Conservation (phyloP, 2,329 filamentous ascomycete species). For the Trichoderma cornu-damae region DNA sequence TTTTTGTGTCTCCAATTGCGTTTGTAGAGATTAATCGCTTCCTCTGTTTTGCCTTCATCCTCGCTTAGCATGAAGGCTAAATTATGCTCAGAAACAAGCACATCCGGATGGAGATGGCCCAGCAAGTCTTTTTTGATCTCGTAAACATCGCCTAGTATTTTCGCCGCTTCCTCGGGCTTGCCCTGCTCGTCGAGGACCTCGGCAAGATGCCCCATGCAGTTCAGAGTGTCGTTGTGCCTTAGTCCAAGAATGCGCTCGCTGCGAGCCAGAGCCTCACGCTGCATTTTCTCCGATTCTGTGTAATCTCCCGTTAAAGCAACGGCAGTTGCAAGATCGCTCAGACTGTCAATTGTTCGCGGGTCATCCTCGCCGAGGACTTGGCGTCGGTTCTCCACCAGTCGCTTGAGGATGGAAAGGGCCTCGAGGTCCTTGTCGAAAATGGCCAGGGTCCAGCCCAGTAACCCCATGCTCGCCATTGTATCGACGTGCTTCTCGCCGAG, state of each 20-base stretch:
- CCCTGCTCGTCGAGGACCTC: not conserved
- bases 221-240: not conserved
- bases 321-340: conserved; percentile 4
- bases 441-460: conserved; percentile 3
- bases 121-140: not conserved
- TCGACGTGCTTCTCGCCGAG: conserved; percentile 13
- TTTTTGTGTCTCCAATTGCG: not conserved
- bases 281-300: conserved; percentile 3
- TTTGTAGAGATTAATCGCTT: not conserved
- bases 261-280: conserved; percentile 10
- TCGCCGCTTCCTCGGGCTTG: not conserved
- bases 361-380: conserved; percentile 6
- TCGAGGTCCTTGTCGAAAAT: not conserved
- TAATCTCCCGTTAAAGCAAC: not conserved
- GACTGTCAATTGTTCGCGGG: conserved; percentile 4
- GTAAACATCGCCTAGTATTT: not conserved
- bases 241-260: conserved; percentile 1
- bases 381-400: not conserved
- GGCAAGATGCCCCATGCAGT: conserved; percentile 9
- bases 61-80: not conserved
- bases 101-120: not conserved
- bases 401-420: not conserved
- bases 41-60: not conserved
- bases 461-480: conserved; percentile 8
- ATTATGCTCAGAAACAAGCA: not conserved